Evolutionary conservation across 1,284 basidiomycete genomes (phyloP), one percentile per base, ranked within the genome.

Genomic region (Sporisorium graminicola): DNA sequence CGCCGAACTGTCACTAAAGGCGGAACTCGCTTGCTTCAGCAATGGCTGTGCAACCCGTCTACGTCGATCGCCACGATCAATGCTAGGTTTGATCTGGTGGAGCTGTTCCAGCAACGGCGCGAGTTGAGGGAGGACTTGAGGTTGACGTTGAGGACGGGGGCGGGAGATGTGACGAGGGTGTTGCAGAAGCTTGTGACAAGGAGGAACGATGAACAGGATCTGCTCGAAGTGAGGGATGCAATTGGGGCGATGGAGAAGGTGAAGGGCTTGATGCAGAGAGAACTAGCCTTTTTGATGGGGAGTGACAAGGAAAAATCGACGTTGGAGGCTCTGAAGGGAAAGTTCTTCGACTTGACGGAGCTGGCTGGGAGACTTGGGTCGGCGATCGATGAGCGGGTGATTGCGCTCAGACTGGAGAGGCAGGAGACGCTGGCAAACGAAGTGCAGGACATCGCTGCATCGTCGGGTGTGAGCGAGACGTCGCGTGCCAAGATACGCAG

Each of bases 341-440:
- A 61, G 31, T 76, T 74, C 9, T 43, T 46, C 14, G 65, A 76
- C 18, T 53, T 84, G 12, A 43, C 35, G 1, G 66, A 51, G 27
- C 57, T 84, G 7, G 77, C 80, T 27, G 35, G 49, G 18, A 70
- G 59, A 27, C 51, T 85, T 5, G 82, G 72, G 2, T 58, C 64
- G 0, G 83, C 83, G 10, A 85, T 85, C n/a, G 83, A 85, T 47
- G 83, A 84, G 55, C 54, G 74, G 5, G 83, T 85, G n/a, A 82
- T 85, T 27, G 80, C 82, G 35, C 55, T 63, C 49, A 58, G 83
- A 2, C 26, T 80, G 20, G 62, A 77, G 52, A 62, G 66, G n/a
- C 81, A 81, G 55, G 79, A 83, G 43, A 77, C 68, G 9, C 35
- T 78, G 27, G 74, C 66, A 5, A 49, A 65, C 16, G 57, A 77